Percentiles rank a stretch among this genome's conserved stretches.
These are phyloP conservation scores for Alopecurus myosuroides DNA, from an alignment of 176 grass and related monocot genomes.

Conservation along the genomic window DNA sequence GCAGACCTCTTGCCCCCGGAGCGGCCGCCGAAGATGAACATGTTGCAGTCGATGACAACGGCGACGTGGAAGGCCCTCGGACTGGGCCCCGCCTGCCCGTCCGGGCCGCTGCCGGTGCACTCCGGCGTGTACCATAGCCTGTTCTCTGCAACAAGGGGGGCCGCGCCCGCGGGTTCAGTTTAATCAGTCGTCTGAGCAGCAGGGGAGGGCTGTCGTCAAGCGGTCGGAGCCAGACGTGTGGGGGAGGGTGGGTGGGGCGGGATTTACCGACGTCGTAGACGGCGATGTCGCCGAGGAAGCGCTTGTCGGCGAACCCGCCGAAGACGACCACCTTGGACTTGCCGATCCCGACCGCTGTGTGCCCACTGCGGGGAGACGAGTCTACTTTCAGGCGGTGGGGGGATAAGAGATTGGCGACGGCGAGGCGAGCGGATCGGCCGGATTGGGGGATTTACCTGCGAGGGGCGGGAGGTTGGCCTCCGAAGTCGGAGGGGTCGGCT, in stretches of 20 bases:
- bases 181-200: not conserved
- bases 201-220: not conserved
- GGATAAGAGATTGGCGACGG: not conserved
- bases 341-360: slow-evolving; percentile 68
- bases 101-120: slow-evolving; percentile 58
- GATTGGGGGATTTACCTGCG: slow-evolving; percentile 54
- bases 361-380: slow-evolving; percentile 45
- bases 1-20: slow-evolving; percentile 70
- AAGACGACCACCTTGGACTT: slow-evolving; percentile 91
- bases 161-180: not conserved
- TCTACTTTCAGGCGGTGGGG: not conserved
- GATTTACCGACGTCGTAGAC: slow-evolving; percentile 79
- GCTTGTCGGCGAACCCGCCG: slow-evolving; percentile 83
- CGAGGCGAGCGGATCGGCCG: not conserved
- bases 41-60: slow-evolving; percentile 69
- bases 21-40: slow-evolving; percentile 81
- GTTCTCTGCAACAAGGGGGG: slow-evolving; percentile 52
- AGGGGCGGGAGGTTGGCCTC: slow-evolving; percentile 49
- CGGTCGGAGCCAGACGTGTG: not conserved
- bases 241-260: not conserved
- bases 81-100: slow-evolving; percentile 62
- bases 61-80: slow-evolving; percentile 85
- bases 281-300: slow-evolving; percentile 68
- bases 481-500: slow-evolving; percentile 80
- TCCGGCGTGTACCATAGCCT: slow-evolving; percentile 88